Percentiles rank a stretch among this genome's conserved stretches.
These are phyloP conservation scores for Yamadazyma endophytica DNA, from an alignment of 805 yeast species.

Conservation along the genomic window DNA sequence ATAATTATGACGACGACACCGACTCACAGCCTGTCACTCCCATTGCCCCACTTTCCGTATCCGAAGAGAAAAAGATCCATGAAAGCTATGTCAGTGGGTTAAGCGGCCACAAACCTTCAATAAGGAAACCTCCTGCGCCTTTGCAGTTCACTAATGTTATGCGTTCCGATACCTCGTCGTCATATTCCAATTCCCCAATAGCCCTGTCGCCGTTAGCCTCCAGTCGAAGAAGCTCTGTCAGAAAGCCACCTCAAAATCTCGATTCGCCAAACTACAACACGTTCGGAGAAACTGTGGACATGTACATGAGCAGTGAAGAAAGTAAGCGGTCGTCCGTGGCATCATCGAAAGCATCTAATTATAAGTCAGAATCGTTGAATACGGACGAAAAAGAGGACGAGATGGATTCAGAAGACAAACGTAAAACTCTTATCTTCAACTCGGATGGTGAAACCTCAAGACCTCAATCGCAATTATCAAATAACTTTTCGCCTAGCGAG, in stretches of 20 bases:
- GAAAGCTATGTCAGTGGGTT: constrained; percentile 18
- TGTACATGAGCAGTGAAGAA: constrained; percentile 19
- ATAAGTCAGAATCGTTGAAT: not conserved
- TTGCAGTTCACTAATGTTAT: too few species aligned
- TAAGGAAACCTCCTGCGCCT: constrained; percentile 34
- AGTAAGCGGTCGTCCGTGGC: not conserved
- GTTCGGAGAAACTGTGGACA: constrained; percentile 30
- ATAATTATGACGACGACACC: constrained; percentile 8
- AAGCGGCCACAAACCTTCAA: constrained; percentile 26
- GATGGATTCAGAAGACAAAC: not conserved
- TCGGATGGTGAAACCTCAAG: too few species aligned
- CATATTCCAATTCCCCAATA: too few species aligned
- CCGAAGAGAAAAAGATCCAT: constrained; percentile 18
- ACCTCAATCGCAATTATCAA: too few species aligned
- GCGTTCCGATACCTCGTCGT: too few species aligned
- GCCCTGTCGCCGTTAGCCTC: too few species aligned
- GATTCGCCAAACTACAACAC: constrained; percentile 25
- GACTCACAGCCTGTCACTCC: constrained; percentile 16
- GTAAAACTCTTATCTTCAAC: too few species aligned
- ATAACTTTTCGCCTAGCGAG: too few species aligned
- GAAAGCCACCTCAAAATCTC: constrained; percentile 8
- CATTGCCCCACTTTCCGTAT: constrained; percentile 20
- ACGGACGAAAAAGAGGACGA: not conserved
- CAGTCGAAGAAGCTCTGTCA: not conserved
- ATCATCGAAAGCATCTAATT: not conserved